Conservation (phyloP, 2,329 filamentous ascomycete species). For the Hypomyces perniciosus region DNA sequence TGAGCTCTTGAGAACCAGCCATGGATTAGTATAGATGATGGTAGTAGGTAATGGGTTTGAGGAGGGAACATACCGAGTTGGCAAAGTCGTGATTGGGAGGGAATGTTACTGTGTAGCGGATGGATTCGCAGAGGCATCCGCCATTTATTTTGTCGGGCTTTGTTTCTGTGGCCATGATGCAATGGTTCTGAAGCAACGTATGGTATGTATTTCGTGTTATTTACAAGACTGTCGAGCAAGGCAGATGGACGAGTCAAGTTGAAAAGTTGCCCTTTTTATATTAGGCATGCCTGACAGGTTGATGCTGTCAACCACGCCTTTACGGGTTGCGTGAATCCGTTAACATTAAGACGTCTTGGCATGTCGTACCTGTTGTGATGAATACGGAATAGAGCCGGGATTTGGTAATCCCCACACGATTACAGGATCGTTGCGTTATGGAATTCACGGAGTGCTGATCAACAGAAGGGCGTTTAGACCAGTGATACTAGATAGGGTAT, state of each 20-base stretch:
- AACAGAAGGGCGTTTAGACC: too few species aligned
- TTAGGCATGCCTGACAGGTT: neutral
- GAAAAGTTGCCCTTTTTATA: too few species aligned
- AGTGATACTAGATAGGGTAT: too few species aligned
- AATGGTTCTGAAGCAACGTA: neutral
- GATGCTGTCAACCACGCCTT: conserved; percentile 10
- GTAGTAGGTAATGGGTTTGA: conserved; percentile 1
- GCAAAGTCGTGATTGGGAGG: conserved; percentile 39
- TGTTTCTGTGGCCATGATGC: conserved; percentile 17
- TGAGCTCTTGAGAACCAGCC: conserved; percentile 26
- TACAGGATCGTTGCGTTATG: too few species aligned
- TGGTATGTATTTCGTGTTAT: neutral
- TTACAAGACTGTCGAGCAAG: too few species aligned
- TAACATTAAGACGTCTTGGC: too few species aligned
- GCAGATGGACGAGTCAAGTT: too few species aligned
- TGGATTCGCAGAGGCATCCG: conserved; percentile 45
- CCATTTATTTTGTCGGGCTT: conserved; percentile 37
- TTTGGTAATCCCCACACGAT: too few species aligned
- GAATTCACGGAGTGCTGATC: too few species aligned
- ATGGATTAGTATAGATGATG: neutral
- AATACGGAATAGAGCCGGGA: too few species aligned
- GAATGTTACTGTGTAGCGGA: conserved; percentile 45
- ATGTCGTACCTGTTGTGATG: too few species aligned
- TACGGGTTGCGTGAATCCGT: neutral
- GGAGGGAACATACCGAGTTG: conserved; percentile 21